Conservation (phyloP, 164 flowering plant species). For the Umbilicus rupestris region DNA sequence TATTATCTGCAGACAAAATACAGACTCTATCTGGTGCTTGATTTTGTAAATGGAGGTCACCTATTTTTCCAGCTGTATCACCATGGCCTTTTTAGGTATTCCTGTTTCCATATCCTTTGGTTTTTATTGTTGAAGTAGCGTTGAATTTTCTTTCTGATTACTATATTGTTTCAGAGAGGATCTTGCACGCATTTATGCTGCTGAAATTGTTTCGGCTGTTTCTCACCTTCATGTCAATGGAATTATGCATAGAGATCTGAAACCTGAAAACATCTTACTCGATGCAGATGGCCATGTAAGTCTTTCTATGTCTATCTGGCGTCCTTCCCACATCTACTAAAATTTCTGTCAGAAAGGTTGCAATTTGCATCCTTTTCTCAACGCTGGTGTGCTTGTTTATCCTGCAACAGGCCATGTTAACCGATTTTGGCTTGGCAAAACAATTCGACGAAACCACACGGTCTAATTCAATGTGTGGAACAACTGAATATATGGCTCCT, state of each 20-base stretch:
- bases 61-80: slow-evolving; percentile 74
- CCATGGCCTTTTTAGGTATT: slow-evolving; percentile 84
- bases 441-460: slow-evolving; percentile 64
- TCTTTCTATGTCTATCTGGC: neutral
- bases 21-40: slow-evolving; percentile 69
- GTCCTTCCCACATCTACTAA: neutral
- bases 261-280: slow-evolving; percentile 76
- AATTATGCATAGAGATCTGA: slow-evolving; percentile 85
- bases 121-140: neutral
- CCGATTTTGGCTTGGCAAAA: slow-evolving; percentile 94
- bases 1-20: slow-evolving; percentile 58
- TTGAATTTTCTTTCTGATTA: slow-evolving; percentile 1
- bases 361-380: neutral
- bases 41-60: slow-evolving; percentile 80
- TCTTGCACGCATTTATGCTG: slow-evolving; percentile 63
- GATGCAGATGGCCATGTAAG: slow-evolving; percentile 76
- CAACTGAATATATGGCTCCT: slow-evolving; percentile 88
- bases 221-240: slow-evolving; percentile 75
- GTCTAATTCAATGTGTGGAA: slow-evolving; percentile 88
- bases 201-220: slow-evolving; percentile 83
- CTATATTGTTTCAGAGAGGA: slow-evolving; percentile 51
- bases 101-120: neutral
- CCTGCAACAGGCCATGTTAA: slow-evolving; percentile 53
- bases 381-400: neutral
- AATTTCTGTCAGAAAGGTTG: neutral